Evolutionary conservation across 1,139 yeast genomes (phyloP), one percentile per base, ranked within the genome.

Genomic region (Scheffersomyces parashehatae): DNA sequence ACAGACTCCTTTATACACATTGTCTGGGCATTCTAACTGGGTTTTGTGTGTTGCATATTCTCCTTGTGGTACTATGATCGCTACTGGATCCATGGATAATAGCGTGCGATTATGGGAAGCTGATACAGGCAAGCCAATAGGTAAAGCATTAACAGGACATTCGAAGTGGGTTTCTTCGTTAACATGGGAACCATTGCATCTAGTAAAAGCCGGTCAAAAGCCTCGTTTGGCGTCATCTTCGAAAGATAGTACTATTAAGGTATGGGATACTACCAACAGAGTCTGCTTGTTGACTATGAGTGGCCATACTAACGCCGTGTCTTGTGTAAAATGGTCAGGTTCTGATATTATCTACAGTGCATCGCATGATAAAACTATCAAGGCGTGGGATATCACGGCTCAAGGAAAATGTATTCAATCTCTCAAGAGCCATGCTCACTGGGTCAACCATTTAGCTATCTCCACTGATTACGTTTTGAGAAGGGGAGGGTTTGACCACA

Each of bases 321-420:
- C 97, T 4, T 89, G 98, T 68, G 95, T 91, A 29, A 89, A 85
- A 64, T 93, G 99, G 99, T 88, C 97, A 44, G 99, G 99, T 1
- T 73, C 83, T 36, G 90, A 93, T 45, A 75, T 86, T 29, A 75
- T 93, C 37, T 95, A 91, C 64, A 83, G 96, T 39, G 95, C 90
- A 3, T 90, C 98, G 6, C 99, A 93, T 60, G 99, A 93, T 65
- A 93, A 90, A 62, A 88, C 97, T 3, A 86, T 93, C 52, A 85
- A 85, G 63, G 88, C 88, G 1, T 93, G 99, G 99, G 95, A 88
- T 58, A 68, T 74, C 36, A 74, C 84, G 42, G 85, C 85, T 15
- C 77, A 78, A 36, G 97, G 97, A 16, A 82, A 81, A 55, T 81
- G 96, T 54, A 75, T 88, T 36, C 90, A 87, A 58, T 83, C 88